Base-by-base conservation (phyloP, 306 rosid species). In the Adenanthera pavonina region DNA sequence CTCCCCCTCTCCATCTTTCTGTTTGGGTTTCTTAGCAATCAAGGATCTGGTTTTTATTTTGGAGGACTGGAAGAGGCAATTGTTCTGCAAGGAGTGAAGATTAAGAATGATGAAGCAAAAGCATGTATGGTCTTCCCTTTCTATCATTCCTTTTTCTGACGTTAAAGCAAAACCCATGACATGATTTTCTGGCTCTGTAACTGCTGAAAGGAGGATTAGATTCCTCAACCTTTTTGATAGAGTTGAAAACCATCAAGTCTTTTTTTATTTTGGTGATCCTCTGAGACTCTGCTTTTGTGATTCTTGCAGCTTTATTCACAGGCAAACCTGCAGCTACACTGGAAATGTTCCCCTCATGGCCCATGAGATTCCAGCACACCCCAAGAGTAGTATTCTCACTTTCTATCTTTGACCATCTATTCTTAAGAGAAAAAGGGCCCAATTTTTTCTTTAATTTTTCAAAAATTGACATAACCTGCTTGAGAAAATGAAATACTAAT, bases 281-380 rank as follows among this genome's bases (percentile, higher is more conserved):
- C 83, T 84, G 25, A 84, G 83, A 88, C 88, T 87, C 87, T 78
- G 74, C 87, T 87, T 89, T 89, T 77, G 84, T 90, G 93, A 89
- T 90, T 87, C 88, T 90, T 88, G 92, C 99, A 95, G 98, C 94
- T 85, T 93, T 93, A 84, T 88, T 80, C 80, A 84, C 94, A 81
- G 89, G 85, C 62, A 93, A 86, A 83, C 98, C 98, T 90, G 92
- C 99, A 49, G 95, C 97, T 73, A 95, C 99, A 84, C 93, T 95
- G 86, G 97, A 93, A 83, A 95, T 95, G 94, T 95, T 95, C 90
- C 99, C 99, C 84, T 89, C 99, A 60, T 93, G 99, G 98, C 99
- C 99, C 87, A 90, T 90, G 84, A 90, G 97, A 91, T 84, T 87
- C 82, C 97, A 91, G 59, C 97, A 88, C 77, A 82, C 92, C 84